These are phyloP conservation scores for Rhodotorula babjevae DNA, from an alignment of 768 basidiomycete genomes.

Conservation along the genomic window DNA sequence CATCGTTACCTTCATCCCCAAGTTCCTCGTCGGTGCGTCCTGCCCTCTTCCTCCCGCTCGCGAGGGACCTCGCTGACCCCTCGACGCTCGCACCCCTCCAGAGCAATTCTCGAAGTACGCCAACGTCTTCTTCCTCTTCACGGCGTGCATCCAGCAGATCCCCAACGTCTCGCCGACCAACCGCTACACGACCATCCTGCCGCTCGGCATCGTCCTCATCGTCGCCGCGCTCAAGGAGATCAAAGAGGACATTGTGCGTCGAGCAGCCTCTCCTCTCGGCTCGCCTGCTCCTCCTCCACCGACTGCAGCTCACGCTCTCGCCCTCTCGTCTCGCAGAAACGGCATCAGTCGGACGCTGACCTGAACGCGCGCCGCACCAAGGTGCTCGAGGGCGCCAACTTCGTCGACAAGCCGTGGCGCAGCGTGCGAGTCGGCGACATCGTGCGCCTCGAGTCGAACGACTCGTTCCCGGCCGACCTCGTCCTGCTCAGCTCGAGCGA, in stretches of 20 bases:
- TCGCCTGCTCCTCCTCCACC: neutral
- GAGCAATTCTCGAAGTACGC: constrained; percentile 64
- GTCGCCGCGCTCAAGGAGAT: constrained; percentile 94
- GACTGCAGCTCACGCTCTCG: neutral
- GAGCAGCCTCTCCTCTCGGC: neutral
- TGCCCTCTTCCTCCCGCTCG: no score
- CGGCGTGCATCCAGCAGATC: constrained; percentile 84
- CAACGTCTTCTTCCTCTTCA: constrained; percentile 97
- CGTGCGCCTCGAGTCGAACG: constrained; percentile 80
- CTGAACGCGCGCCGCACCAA: constrained; percentile 78
- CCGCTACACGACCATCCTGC: constrained; percentile 86
- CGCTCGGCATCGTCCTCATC: constrained; percentile 77
- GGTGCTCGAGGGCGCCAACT: constrained; percentile 62
- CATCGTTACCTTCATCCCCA: constrained; percentile 74
- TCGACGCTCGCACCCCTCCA: neutral
- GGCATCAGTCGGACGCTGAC: constrained; percentile 88
- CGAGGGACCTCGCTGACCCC: neutral
- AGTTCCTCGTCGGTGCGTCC: constrained; percentile 79
- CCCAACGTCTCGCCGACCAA: constrained; percentile 97
- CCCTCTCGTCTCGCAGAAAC: constrained; percentile 56
- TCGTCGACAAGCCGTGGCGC: constrained; percentile 76
- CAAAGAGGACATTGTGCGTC: constrained; percentile 82
- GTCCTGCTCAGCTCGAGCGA: constrained; percentile 81
- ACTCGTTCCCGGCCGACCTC: constrained; percentile 94
- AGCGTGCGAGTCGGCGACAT: constrained; percentile 86